Evolutionary conservation across 805 yeast genomes (phyloP), one percentile per base, ranked within the genome.

Genomic region (Wilhelminamyces savonicus): DNA sequence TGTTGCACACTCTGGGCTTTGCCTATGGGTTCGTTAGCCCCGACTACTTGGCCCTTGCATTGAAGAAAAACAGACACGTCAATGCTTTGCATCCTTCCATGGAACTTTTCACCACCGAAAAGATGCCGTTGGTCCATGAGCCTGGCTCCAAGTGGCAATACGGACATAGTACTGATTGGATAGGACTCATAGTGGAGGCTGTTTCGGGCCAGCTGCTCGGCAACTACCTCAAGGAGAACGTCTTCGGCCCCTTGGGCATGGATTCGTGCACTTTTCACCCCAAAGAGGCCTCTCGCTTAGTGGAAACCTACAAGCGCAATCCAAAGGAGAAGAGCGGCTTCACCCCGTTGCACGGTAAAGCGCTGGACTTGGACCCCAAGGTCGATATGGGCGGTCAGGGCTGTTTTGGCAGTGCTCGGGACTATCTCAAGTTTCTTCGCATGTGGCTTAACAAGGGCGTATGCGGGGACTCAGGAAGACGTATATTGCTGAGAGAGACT

Each of bases 321-420:
- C n/a, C n/a, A n/a, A n/a, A n/a, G n/a, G n/a, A n/a, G n/a, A n/a
- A n/a, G n/a, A 32, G 31, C 11, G 47, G 41, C 34, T 43, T 31
- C 22, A 27, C 41, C 28, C 31, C 26, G 16, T 41, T 41, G 24
- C 25, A 41, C 25, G 34, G 47, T 7, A 31, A 41, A 11, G 41
- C 46, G 47, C 41, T 43, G 16, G 41, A 43, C 25, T 39, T 29
- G 16, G 47, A 46, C 2, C 44, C 30, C 32, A 41, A 22, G 34
- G 36, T 59, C 7, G 68, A 63, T 35, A 54, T 62, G 60, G 70
- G 69, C 6, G 70, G 70, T n/a, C 66, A 56, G 31, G 70, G 70
- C 2, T 49, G 60, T 29, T 57, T 52, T 31, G 62, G 65, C 1
- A 53, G 55, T 2, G 57, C 56, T 2, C 50, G 43, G 3, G 70